These are phyloP conservation scores for Powellomyces hirtus DNA, from an alignment of 192 early-diverging fungal genomes.

Conservation along the genomic window DNA sequence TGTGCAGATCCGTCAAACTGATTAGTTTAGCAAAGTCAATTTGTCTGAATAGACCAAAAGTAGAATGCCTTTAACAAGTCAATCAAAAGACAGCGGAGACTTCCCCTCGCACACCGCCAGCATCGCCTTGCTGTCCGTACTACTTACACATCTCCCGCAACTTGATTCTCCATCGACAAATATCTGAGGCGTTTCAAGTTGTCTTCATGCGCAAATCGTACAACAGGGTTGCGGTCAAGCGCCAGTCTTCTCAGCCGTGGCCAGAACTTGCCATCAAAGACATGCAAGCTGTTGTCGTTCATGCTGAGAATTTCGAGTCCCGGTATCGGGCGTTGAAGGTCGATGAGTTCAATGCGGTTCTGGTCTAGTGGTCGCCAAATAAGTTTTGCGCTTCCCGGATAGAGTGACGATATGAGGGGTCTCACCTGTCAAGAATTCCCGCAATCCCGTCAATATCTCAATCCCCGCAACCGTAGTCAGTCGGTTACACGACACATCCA, in stretches of 20 bases:
- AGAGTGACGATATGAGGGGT: not conserved
- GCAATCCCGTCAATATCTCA: constrained; percentile 3
- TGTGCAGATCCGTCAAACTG: constrained; percentile 3
- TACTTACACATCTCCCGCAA: not conserved
- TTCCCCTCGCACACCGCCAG: not conserved
- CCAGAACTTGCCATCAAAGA: constrained; percentile 14
- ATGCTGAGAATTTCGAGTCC: constrained; percentile 9
- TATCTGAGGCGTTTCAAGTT: not conserved
- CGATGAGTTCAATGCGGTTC: not conserved
- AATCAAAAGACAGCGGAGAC: no score
- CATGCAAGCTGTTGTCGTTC: constrained; percentile 12
- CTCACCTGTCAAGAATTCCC: constrained; percentile 20
- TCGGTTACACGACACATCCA: constrained; percentile 30
- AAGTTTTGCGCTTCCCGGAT: not conserved
- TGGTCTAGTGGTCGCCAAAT: constrained; percentile 6
- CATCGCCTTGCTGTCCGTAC: not conserved
- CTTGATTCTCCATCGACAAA: constrained; percentile 22
- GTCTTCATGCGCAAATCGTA: constrained; percentile 1
- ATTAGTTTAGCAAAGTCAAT: not conserved
- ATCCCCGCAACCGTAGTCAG: constrained; percentile 5
- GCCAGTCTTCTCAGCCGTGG: constrained; percentile 1
- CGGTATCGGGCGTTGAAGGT: not conserved
- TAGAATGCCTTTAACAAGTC: no score
- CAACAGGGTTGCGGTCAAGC: constrained; percentile 20
- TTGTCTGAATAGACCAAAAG: not conserved